Evolutionary conservation across 2,329 filamentous ascomycete genomes (phyloP), one percentile per base, ranked within the genome.

Genomic region (Tolypocladium guangdongense): DNA sequence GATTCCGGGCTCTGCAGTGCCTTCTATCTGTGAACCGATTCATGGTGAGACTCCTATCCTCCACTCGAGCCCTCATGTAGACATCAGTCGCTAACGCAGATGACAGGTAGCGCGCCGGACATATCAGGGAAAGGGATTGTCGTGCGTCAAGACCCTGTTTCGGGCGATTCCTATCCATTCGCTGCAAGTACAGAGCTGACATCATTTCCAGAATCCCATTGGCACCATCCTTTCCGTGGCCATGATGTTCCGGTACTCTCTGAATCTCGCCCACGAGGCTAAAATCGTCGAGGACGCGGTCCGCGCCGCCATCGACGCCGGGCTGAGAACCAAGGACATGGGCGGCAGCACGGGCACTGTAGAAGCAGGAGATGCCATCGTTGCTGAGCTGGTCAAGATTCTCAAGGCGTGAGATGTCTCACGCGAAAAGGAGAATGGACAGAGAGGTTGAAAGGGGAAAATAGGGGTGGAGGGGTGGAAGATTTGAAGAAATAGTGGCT

Each of bases 231-330:
- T 97, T 43, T 96, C 90, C 14, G 80, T 95, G 16, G 90, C 90
- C 64, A 96, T 97, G 90, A 88, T 99, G 86, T 80, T 96, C 64
- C 86, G 90, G 66, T 97, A 96, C 78, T 96, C 90, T 16, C 81
- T 97, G 55, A 83, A 84, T 63, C 81, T 90, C 59, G 83, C 87
- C 33, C 78, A 82, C 50, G 86, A 96, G 71, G 87, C 91, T 35
- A 78, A 81, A 56, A 82, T 84, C 50, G 82, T 96, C 58, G 90
- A 96, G 73, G 78, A 84, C 56, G 90, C 91, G 3, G 90, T 96
- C 50, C 81, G 82, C 66, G 81, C 78, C 53, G 86, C 88, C 51
- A 86, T 96, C 58, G 90, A 96, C 68, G 79, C 76, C 52, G 89
- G 89, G 36, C 71, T 91, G 49, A 78, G 83, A 58, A 96, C 92